Conservation (phyloP, 352 stramenopile species). For the Phytopythium mirpurense region DNA sequence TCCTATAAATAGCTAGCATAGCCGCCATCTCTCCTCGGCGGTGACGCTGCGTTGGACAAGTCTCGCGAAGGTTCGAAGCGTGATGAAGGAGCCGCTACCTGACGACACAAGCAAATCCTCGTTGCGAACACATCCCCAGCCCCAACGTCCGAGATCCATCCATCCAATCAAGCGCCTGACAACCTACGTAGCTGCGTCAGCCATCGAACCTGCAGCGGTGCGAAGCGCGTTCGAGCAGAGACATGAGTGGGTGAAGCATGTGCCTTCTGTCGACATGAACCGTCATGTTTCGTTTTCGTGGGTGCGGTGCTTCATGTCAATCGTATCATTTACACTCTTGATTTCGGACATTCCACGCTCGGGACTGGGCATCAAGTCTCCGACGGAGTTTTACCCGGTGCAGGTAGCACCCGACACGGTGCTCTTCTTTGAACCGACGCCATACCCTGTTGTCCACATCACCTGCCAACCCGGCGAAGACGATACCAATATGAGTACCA, state of each 20-base stretch:
- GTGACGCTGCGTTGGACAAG: too few relatives aligned
- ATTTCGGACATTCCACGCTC: conserved; percentile 34
- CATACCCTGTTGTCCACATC: conserved; percentile 26
- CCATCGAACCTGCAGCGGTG: background rate
- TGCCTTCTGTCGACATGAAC: conserved; percentile 4
- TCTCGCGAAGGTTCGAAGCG: too few relatives aligned
- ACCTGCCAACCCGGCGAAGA: background rate
- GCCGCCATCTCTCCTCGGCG: too few relatives aligned
- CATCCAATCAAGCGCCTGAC: background rate
- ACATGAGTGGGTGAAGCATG: background rate
- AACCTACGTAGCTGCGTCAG: background rate
- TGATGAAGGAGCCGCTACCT: too few relatives aligned
- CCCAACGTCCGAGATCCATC: background rate
- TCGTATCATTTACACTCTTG: conserved; percentile 7
- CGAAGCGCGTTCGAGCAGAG: background rate
- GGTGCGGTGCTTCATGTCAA: conserved; percentile 6
- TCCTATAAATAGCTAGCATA: too few relatives aligned
- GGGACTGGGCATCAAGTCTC: conserved; percentile 13
- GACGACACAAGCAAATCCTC: too few relatives aligned
- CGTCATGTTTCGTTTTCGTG: conserved; percentile 1
- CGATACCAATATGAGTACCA: background rate
- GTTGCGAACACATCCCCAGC: background rate
- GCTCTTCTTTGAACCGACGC: conserved; percentile 28
- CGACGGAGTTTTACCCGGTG: conserved; percentile 8
- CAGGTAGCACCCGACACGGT: conserved; percentile 10